Base-by-base conservation (phyloP, 1,284 basidiomycete genomes). In the Cryptococcus deneoformans region DNA sequence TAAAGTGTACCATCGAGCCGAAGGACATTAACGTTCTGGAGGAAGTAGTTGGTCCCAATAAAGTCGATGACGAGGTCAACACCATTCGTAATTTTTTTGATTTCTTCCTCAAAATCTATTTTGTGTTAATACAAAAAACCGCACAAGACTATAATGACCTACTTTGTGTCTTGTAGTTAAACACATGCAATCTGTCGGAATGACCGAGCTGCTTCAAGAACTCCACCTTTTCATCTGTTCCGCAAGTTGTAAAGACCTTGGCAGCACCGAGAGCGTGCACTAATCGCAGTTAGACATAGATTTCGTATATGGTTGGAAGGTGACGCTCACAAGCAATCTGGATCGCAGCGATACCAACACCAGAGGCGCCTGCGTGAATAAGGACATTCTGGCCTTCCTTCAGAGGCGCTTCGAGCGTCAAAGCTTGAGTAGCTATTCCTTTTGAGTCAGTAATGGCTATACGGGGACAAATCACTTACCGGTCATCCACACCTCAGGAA, bases 271-370 rank as follows among this genome's bases (percentile, higher is more conserved):
- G 64, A 36, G 72, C 66, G 40, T 66, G 57, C 20, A 74, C 70
- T 73, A 7, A 24, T 20, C 10, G 40, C 10, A 8, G 20, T 9
- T 46, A 3, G 14, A 9, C 40, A 16, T 35, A 35, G 14, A 9
- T 16, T 11, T 10, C 6, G 37, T 43, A 14, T 34, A 29, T 14
- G 36, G 24, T 24, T 9, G 42, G 2, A 5, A 48, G 29, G 47
- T 3, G 2, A 4, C 83, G 86, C 54, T 83, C 72, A 57, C 88
- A 84, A 11, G 92, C 90, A 20, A 98, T 80, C 78, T 98, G 94
- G 56, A 91, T 92, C 3, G 92, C 91, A 2, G 93, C 88, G 12
- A 95, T 77, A 2, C 94, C 94, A 2, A 97, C 93, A 51, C 93
- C 91, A 8, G 88, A 90, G 3, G 90, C 91, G 8, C 87, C 91